These are phyloP conservation scores for Penicillium hesseltinei DNA, from an alignment of 2,329 filamentous ascomycete genomes.

Conservation along the genomic window DNA sequence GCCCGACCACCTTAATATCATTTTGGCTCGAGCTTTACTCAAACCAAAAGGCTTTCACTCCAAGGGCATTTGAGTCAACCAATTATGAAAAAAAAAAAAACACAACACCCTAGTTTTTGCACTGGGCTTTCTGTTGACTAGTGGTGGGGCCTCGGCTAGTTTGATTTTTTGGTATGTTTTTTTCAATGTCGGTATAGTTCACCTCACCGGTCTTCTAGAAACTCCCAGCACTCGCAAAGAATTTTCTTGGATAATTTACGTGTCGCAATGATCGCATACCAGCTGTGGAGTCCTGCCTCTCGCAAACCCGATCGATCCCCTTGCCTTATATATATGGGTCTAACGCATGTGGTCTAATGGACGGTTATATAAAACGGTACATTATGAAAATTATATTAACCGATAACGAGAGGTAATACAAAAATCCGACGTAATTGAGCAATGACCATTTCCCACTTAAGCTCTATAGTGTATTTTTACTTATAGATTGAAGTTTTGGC, in stretches of 20 bases:
- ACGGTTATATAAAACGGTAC: background rate
- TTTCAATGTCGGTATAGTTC: background rate
- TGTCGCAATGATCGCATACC: background rate
- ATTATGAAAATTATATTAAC: background rate
- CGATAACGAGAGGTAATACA: background rate
- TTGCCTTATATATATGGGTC: slow-evolving; percentile 1
- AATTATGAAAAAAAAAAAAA: background rate
- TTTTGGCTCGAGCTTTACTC: background rate
- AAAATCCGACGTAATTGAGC: background rate
- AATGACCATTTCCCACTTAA: background rate
- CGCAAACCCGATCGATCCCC: background rate
- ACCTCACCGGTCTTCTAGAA: background rate
- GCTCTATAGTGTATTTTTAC: background rate
- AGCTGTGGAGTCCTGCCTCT: background rate
- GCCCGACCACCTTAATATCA: background rate
- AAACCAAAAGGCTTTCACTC: background rate
- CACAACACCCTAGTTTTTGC: background rate
- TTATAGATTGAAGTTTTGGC: background rate
- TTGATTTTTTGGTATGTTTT: background rate
- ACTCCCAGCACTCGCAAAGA: background rate
- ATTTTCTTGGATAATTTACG: slow-evolving; percentile 3
- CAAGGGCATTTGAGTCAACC: background rate
- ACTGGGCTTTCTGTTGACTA: background rate
- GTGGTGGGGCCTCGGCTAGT: slow-evolving; percentile 4
- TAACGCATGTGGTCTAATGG: background rate